A percentile compares a stretch with the other conserved stretches of the same genome.
Conservation (phyloP, 2,329 filamentous ascomycete genomes). For the Clonostachys solani region DNA sequence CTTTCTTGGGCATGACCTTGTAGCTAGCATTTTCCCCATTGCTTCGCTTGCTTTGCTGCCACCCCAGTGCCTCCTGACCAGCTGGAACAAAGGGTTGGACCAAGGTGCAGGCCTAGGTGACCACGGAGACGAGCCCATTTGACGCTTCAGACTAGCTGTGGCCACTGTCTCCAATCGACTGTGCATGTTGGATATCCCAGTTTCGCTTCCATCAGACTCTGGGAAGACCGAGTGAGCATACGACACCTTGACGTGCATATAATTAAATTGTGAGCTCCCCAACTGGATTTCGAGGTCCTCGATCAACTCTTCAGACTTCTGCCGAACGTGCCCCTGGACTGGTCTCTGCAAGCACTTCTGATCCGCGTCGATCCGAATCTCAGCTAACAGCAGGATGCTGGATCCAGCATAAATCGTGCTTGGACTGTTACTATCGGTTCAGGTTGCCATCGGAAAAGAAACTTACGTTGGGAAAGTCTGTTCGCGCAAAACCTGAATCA, state of each 20-base stretch:
- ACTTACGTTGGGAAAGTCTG: slow-evolving; percentile 33
- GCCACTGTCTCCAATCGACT: slow-evolving; percentile 50
- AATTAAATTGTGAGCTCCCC: slow-evolving; percentile 40
- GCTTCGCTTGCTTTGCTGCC: slow-evolving; percentile 33
- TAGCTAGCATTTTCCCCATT: slow-evolving; percentile 24
- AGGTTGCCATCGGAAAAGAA: not conserved
- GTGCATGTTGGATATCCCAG: slow-evolving; percentile 30
- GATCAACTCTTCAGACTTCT: slow-evolving; percentile 51
- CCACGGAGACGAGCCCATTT: slow-evolving; percentile 45
- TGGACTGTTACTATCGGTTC: slow-evolving; percentile 7
- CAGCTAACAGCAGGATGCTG: slow-evolving; percentile 42
- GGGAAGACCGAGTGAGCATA: slow-evolving; percentile 56
- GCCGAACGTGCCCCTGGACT: slow-evolving; percentile 16
- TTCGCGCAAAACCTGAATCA: slow-evolving; percentile 43
- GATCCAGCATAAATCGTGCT: slow-evolving; percentile 39
- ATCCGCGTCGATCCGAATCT: slow-evolving; percentile 28
- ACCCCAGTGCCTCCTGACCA: slow-evolving; percentile 46
- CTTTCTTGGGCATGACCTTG: slow-evolving; percentile 5
- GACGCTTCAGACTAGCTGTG: slow-evolving; percentile 43
- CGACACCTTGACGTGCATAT: slow-evolving; percentile 44
- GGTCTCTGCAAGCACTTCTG: slow-evolving; percentile 2
- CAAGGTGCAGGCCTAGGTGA: slow-evolving; percentile 33
- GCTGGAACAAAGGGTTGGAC: slow-evolving; percentile 32
- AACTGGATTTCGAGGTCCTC: slow-evolving; percentile 54
- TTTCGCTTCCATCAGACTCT: slow-evolving; percentile 13